Evolutionary conservation across 2,329 filamentous ascomycete genomes (phyloP).

Genomic region (Colletotrichum abscissum): DNA sequence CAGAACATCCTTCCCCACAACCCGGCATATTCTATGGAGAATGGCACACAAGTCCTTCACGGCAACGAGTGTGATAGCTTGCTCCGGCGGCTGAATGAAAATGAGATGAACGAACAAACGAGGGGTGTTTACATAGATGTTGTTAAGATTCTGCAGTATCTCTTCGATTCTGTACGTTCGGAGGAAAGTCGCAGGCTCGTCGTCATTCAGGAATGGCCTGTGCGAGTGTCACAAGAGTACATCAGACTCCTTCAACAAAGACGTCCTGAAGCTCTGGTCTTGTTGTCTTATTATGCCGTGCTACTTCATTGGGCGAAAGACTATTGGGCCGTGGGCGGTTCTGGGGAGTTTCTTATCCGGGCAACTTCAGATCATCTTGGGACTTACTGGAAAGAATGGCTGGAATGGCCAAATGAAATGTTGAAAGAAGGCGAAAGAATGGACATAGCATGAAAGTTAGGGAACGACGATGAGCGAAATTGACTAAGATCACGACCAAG

Average conservation of each 20-base stretch:
- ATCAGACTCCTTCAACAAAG: conserved; percentile 35
- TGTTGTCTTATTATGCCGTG: conserved; percentile 56
- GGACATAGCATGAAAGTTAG: no score
- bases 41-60: background rate
- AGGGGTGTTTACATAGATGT: background rate
- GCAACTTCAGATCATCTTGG: conserved; percentile 38
- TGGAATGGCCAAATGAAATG: conserved; percentile 38
- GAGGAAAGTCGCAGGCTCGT: conserved; percentile 39
- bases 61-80: conserved; percentile 44
- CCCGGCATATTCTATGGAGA: background rate
- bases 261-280: conserved; percentile 41
- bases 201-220: conserved; percentile 43
- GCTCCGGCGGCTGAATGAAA: conserved; percentile 33
- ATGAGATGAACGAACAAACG: background rate
- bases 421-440: background rate
- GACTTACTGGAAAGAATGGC: conserved; percentile 40
- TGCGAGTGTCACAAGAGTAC: conserved; percentile 47
- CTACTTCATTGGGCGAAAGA: conserved; percentile 47
- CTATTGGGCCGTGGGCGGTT: conserved; percentile 46
- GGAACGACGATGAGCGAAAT: no score
- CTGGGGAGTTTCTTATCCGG: conserved; percentile 39
- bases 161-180: background rate
- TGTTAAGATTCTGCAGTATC: background rate
- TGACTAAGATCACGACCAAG: no score
- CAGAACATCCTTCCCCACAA: background rate